Base-by-base conservation (phyloP, 768 basidiomycete species). In the Trametes cingulata region DNA sequence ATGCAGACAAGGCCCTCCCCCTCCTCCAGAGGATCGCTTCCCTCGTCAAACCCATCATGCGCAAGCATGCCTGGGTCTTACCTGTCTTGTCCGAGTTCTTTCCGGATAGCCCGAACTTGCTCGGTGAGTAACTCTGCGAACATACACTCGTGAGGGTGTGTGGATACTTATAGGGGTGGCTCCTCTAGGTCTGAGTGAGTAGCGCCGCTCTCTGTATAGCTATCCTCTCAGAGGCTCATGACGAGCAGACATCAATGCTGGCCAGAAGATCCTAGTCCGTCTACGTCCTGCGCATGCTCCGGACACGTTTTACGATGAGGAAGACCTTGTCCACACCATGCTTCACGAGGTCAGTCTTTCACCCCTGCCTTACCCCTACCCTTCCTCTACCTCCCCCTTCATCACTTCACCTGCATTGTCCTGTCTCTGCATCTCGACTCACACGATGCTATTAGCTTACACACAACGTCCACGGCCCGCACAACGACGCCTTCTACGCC, bases 31-130 rank as follows among this genome's bases (percentile, higher is more conserved):
- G 81, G 62, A 79, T 91, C 29, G 87, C 88, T 0, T 86, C 87
- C 1, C 79, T 92, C 49, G 93, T 96, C 50, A 95, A 95, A 72
- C 95, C 95, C 7, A 93, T 98, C 64, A 97, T 97, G 95, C 79
- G 86, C 58, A 91, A 87, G 65, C 88, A 88, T 65, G 75, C 75
- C 5, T 98, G 95, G 95, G 78, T 81, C 25, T 77, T 93, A 25
- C 88, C 90, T 25, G 79, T 85, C 0, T 82, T 93, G n/a, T 77
- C 85, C n/a, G 91, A 96, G 72, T 94, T 95, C 79, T 93, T 90
- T 66, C 93, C 93, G 5, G 83, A 85, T 10, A 83, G 82, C 52
- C 81, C 85, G 0, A 85, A 79, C 69, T 76, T 96, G 19, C 75
- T 93, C 29, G 93, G 93, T 90, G 63, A 64, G 87, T 68, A 7